Percentiles rank a stretch among this genome's conserved stretches.
Evolutionary conservation across 2,329 filamentous ascomycete genomes (phyloP).

Genomic region (Alternaria novae-zelandiae): DNA sequence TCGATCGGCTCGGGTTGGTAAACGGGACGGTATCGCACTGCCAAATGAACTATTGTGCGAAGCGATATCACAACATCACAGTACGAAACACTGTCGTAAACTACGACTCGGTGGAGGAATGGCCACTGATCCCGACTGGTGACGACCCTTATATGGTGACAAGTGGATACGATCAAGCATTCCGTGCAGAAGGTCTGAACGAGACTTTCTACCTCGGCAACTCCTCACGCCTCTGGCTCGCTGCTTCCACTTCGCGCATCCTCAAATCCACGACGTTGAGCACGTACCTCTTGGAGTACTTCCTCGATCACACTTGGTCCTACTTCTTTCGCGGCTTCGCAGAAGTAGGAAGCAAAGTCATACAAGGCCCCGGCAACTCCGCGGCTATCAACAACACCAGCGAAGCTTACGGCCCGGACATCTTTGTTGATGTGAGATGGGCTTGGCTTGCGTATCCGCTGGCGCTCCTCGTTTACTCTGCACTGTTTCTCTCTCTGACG

Average conservation of each 20-base stretch:
- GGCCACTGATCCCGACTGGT: neutral
- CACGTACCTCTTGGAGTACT: neutral
- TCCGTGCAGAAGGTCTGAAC: neutral
- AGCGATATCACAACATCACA: fast-evolving
- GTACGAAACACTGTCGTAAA: neutral
- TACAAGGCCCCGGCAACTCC: neutral
- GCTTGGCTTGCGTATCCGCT: neutral
- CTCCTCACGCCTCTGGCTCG: fast-evolving
- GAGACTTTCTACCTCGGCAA: neutral
- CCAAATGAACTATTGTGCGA: neutral
- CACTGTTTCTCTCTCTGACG: fast-evolving
- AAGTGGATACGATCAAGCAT: neutral
- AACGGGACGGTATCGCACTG: neutral
- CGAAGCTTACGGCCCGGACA: neutral
- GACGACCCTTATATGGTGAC: neutral
- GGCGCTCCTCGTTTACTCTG: neutral
- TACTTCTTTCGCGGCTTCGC: neutral
- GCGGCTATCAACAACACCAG: neutral
- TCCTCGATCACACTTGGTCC: fast-evolving
- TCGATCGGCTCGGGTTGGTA: neutral
- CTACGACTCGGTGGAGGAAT: neutral
- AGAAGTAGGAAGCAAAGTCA: neutral
- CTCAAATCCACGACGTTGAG: neutral
- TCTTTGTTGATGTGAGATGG: neutral
- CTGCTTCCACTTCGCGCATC: fast-evolving